Base-by-base conservation (phyloP, 176 grass and related monocot genomes). In the Raddia guianensis region DNA sequence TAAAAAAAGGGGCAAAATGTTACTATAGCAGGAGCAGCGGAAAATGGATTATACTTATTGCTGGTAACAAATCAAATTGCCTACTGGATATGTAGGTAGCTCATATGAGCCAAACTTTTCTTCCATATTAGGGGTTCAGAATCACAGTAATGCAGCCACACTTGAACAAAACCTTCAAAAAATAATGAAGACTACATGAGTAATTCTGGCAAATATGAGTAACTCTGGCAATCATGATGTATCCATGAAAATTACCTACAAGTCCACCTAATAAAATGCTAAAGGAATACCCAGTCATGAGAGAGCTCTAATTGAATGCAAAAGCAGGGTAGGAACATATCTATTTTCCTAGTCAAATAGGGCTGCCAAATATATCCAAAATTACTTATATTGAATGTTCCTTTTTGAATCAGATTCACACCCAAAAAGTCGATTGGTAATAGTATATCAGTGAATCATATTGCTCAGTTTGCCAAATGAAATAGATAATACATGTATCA, bases 21-120 rank as follows among this genome's bases (percentile, higher is more conserved):
- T 45, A 52, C 75, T 45, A 63, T 78, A 72, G 57, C 19, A 72
- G 34, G 9, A 78, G 16, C n/a, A 18, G 14, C 12, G n/a, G 14
- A 55, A 44, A 72, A 79, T 57, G 62, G 75, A 46, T 63, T 57
- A 27, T 79, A 85, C 19, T 72, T 79, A 78, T 85, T 72, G 46
- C 47, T 45, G 19, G 55, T 62, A 85, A 85, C 74, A 85, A 85
- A 79, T 79, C 10, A 3, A 86, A 80, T 86, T 67, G 68, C 60
- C 84, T 86, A 80, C 21, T 20, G 69, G 69, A 15, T 72, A 47
- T 40, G 49, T 21, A 45, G 73, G 68, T 48, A 84, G 80, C 74
- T 84, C 67, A 42, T 53, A 15, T 74, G 80, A 84, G 43, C 68
- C 63, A 83, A 83, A 74, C 12, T 46, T 59, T 66, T 72, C 66